Conservation (phyloP, 805 yeast species). For the Saccharomycopsis guyanensis region DNA sequence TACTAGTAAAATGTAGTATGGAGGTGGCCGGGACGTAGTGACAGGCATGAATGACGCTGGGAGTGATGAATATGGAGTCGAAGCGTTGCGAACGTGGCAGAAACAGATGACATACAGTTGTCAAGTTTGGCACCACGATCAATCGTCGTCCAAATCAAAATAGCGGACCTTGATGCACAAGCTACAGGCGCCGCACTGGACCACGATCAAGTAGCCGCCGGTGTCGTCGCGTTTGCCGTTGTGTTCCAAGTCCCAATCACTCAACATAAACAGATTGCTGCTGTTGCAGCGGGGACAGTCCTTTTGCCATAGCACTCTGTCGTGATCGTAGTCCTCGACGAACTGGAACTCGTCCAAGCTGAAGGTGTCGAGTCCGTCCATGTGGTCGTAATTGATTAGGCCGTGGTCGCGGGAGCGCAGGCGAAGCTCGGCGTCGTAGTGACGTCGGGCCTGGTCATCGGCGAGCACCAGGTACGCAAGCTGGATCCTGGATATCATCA, state of each 20-base stretch:
- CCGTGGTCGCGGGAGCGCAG: constrained; percentile 28
- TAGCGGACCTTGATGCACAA: constrained; percentile 76
- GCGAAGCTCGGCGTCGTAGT: constrained; percentile 46
- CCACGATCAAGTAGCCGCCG: constrained; percentile 56
- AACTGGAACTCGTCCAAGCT: constrained; percentile 55
- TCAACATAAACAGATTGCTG: constrained; percentile 44
- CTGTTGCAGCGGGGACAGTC: constrained; percentile 65
- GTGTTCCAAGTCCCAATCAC: constrained; percentile 53
- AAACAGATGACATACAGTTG: no score
- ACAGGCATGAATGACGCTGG: no score
- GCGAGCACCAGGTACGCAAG: constrained; percentile 56
- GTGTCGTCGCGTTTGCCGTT: constrained; percentile 40
- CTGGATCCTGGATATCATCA: constrained; percentile 41
- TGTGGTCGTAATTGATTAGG: constrained; percentile 33
- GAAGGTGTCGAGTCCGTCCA: constrained; percentile 59
- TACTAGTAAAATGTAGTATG: no score
- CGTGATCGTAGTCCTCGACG: constrained; percentile 29
- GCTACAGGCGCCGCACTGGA: constrained; percentile 80
- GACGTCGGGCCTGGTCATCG: constrained; percentile 31
- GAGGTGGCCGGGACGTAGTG: no score
- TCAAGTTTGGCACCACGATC: no score
- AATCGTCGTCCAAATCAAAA: constrained; percentile 41
- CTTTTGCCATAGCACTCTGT: constrained; percentile 35
- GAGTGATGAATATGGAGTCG: no score
- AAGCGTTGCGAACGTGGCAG: no score